Base-by-base conservation (phyloP, 768 basidiomycete genomes). In the Tricholomella constricta region DNA sequence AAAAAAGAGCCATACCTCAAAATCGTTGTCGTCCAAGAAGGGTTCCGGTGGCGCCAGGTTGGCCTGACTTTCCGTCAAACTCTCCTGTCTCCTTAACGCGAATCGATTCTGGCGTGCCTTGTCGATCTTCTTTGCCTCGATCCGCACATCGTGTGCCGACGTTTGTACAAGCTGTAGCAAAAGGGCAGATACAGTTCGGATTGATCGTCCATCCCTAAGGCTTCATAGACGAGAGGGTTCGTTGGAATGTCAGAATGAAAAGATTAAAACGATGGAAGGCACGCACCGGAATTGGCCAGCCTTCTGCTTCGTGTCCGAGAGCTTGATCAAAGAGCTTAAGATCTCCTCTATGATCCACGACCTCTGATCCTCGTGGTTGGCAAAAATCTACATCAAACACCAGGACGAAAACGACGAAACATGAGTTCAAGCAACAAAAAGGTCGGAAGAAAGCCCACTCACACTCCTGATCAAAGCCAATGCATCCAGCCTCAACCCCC, bases 311-410 rank as follows among this genome's bases (percentile, higher is more conserved):
- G 86, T 84, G 62, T 94, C 91, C 2, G 92, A 90, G 20, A 95
- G 77, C 69, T 93, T 95, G 60, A 90, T 94, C 48, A 98, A 73
- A 0, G 93, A 95, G 8, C 85, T 82, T 23, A 99, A 65, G 29
- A 98, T 95, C 69, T 98, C 97, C 66, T 98, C 95, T n/a, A 98
- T 88, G 57, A 98, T 96, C 94, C 94, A 97, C 1, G 88, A 85
- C 8, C 97, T 76, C 68, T 99, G 97, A 37, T 88, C 88, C 58
- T 91, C 85, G 63, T 98, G 86, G 57, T 88, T 89, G 11, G 91
- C 91, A 61, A 97, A 98, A 27, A 95, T 87, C 95, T 97, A 62
- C 1, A 42, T 10, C 22, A 49, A 10, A 29, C 35, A 35, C 29
- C 44, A n/a, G 20, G 29, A 38, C 35, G 4, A 22, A 49, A 51